Conservation (phyloP, 176 grass and related monocot species). For the Carex parvula region DNA sequence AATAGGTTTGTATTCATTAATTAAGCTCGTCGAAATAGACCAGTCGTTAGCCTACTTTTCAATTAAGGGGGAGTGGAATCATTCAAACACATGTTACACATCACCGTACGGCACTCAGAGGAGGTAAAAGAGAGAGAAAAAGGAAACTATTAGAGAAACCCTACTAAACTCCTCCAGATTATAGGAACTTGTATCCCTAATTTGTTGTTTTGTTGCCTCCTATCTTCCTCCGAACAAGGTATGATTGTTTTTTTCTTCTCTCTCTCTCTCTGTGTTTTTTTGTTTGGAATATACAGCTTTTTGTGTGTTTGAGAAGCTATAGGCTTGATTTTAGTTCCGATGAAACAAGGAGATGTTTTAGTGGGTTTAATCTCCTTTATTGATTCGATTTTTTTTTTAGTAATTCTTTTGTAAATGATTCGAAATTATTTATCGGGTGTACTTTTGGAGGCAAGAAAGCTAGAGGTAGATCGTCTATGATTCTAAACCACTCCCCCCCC, state of each 20-base stretch:
- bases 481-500: not conserved
- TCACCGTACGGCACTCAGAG: not conserved
- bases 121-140: not conserved
- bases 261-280: not conserved
- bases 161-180: not conserved
- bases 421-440: not conserved
- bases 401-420: not conserved
- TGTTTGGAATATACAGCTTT: not conserved
- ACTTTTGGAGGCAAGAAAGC: not conserved
- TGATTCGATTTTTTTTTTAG: not conserved
- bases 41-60: too few species aligned
- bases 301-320: not conserved
- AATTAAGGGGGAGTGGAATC: too few species aligned
- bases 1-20: not conserved
- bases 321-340: not conserved
- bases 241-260: not conserved
- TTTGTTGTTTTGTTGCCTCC: constrained; percentile 24
- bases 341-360: not conserved
- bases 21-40: not conserved
- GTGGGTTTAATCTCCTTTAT: not conserved
- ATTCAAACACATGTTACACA: not conserved
- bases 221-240: constrained; percentile 16
- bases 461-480: not conserved
- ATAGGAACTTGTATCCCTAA: constrained; percentile 13
- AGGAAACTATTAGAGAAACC: not conserved